Evolutionary conservation across 1,284 basidiomycete species (phyloP), one percentile per base, ranked within the genome.

Genomic region (Wolfiporia cocos): DNA sequence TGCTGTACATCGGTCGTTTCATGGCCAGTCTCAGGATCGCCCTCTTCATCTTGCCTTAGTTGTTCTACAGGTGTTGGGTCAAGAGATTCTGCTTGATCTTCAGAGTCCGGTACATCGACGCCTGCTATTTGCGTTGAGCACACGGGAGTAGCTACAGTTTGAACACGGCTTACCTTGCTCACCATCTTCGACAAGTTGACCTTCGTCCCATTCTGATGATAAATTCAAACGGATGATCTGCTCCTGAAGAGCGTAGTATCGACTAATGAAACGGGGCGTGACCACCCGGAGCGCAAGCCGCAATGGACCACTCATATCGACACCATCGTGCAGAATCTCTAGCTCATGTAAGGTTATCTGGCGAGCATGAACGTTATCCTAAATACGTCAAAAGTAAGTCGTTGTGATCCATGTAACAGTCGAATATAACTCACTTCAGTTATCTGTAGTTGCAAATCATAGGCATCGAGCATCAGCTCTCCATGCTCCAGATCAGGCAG

Each of bases 311-410:
- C 63, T 49, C 41, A 83, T 56, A 50, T 74, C 74, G 56, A 76
- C 72, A 41, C 74, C 78, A 50, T 85, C 80, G 56, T 87, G 84
- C 30, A 88, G 63, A 28, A 80, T 64, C 54, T 81, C 79, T 41
- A 88, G 65, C 50, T 88, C 84, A 55, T 88, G 82, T 41, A 88
- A 61, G 38, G 78, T 78, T 42, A 84, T 68, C 63, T 86, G 81
- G 39, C 77, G 78, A 9, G 78, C 69, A 57, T 81, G 76, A n/a
- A 78, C 63, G 53, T 86, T 85, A 56, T 88, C 86, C 85, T 88
- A 45, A n/a, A 39, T 11, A 18, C 2, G 12, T 18, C 3, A 3
- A 44, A 35, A 12, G 22, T 34, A 15, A 20, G 26, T 29, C 7
- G 9, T 29, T 1, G 17, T 0, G 19, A 10, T 12, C 31, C n/a